A percentile compares a stretch with the other conserved stretches of the same genome.
Conservation (phyloP, 306 rosid species). For the Vachellia collinsii region DNA sequence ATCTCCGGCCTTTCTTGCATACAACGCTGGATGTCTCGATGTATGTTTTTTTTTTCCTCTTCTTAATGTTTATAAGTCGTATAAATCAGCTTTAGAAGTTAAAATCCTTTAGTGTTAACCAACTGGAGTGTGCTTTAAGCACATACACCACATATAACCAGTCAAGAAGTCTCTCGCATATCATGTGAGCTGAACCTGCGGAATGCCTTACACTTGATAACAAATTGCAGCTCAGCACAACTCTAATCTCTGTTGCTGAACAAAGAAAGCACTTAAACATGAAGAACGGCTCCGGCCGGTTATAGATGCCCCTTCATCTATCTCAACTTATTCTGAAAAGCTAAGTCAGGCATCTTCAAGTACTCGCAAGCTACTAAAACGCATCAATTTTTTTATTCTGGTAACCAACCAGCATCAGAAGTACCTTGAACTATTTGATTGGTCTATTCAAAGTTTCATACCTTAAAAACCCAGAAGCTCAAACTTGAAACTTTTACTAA, state of each 20-base stretch:
- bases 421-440: slow-evolving; percentile 3
- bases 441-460: not conserved
- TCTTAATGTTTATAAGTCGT: not conserved
- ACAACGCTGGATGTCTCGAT: not conserved
- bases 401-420: not conserved
- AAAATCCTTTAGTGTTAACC: not conserved
- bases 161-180: not conserved
- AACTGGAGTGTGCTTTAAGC: not conserved
- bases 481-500: slow-evolving; percentile 13
- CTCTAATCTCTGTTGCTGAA: not conserved
- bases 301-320: too few species aligned
- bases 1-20: not conserved
- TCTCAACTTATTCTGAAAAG: not conserved
- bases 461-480: not conserved
- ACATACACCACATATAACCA: not conserved
- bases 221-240: slow-evolving; percentile 13
- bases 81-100: not conserved
- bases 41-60: not conserved
- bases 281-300: not conserved
- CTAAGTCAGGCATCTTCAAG: slow-evolving; percentile 2
- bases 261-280: slow-evolving; percentile 23
- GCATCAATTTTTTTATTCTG: not conserved
- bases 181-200: not conserved
- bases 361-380: not conserved
- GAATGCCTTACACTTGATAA: slow-evolving; percentile 3